Conservation (phyloP, 768 basidiomycete species). For the Trametopsis cervina region DNA sequence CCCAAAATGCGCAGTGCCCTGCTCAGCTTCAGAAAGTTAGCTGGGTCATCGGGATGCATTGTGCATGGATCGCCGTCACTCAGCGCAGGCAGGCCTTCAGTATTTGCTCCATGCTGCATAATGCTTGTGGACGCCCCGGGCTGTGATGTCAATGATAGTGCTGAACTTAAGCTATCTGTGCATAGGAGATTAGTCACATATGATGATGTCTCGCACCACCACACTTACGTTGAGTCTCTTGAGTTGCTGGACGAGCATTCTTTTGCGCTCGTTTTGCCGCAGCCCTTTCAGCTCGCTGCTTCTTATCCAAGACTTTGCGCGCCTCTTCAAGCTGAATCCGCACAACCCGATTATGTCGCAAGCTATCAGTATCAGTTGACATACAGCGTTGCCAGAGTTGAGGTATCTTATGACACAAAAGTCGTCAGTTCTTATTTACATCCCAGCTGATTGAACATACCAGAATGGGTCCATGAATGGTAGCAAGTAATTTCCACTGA, state of each 20-base stretch:
- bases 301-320: background rate
- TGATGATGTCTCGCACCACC: background rate
- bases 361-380: background rate
- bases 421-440: background rate
- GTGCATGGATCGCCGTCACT: background rate
- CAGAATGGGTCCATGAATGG: conserved; percentile 23
- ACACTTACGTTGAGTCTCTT: background rate
- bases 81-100: background rate
- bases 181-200: background rate
- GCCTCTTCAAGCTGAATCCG: background rate
- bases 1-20: conserved; percentile 13
- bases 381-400: conserved; percentile 21
- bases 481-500: conserved; percentile 26
- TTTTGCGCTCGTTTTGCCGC: background rate
- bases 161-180: background rate
- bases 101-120: background rate
- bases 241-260: background rate
- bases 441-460: conserved; percentile 22
- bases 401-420: conserved; percentile 18
- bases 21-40: conserved; percentile 19
- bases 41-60: conserved; percentile 15
- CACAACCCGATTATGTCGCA: background rate
- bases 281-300: background rate
- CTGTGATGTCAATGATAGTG: background rate
- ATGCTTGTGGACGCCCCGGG: background rate